These are phyloP conservation scores for Colletotrichum nymphaeae DNA, from an alignment of 2,329 filamentous ascomycete genomes.

Conservation along the genomic window DNA sequence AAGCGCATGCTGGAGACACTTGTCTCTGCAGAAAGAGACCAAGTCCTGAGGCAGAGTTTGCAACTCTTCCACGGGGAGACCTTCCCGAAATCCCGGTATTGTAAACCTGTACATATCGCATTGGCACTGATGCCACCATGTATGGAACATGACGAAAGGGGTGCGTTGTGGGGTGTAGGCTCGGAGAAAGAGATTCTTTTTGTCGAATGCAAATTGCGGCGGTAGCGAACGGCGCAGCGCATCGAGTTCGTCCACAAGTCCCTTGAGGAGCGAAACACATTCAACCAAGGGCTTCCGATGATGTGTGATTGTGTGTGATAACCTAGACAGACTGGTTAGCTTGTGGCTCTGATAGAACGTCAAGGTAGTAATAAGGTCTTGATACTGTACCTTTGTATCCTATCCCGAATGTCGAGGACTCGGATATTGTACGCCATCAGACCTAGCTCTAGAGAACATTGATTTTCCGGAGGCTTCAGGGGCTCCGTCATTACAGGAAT, in stretches of 20 bases:
- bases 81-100: constrained; percentile 35
- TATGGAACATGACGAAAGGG: constrained; percentile 39
- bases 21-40: constrained; percentile 11
- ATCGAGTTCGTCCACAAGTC: constrained; percentile 30
- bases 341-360: not conserved
- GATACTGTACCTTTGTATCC: constrained; percentile 21
- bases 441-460: not conserved
- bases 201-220: constrained; percentile 31
- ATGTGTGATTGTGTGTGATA: constrained; percentile 39
- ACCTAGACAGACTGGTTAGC: constrained; percentile 10
- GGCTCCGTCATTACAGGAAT: constrained; percentile 27
- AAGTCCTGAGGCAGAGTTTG: not conserved
- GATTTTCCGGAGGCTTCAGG: not conserved
- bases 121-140: constrained; percentile 42
- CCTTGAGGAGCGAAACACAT: constrained; percentile 10
- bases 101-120: constrained; percentile 41
- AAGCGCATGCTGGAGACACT: constrained; percentile 30
- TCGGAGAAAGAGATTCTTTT: constrained; percentile 37
- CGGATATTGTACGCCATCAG: constrained; percentile 28
- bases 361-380: too few species aligned
- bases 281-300: constrained; percentile 32
- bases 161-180: constrained; percentile 39
- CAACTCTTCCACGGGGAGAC: constrained; percentile 10
- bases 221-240: constrained; percentile 31
- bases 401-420: constrained; percentile 27